Conservation (phyloP, 2,329 filamentous ascomycete species). For the Ophiosphaerella korrae region DNA sequence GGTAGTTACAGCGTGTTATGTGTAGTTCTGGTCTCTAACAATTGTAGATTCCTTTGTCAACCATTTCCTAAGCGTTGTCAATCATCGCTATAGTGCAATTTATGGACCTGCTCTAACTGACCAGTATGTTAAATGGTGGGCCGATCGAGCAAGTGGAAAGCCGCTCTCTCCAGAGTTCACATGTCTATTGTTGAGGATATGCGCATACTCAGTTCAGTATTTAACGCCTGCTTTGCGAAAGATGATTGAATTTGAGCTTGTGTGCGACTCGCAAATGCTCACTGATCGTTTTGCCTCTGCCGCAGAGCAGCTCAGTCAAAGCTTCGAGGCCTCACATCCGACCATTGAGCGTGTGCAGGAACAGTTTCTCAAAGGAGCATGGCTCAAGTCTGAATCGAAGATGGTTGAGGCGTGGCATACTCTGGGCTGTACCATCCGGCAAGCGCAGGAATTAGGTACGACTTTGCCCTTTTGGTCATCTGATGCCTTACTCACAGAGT, state of each 20-base stretch:
- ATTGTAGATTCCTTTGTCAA: conserved; percentile 53
- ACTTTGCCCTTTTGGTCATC: too few species aligned
- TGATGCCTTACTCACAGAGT: background rate
- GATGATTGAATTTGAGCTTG: conserved; percentile 54
- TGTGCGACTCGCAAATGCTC: conserved; percentile 46
- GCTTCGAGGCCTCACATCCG: conserved; percentile 51
- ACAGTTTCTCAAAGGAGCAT: conserved; percentile 54
- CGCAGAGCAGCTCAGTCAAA: conserved; percentile 51
- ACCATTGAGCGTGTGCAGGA: conserved; percentile 56
- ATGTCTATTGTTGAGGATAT: conserved; percentile 54
- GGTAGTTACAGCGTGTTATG: conserved; percentile 14
- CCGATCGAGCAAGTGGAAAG: conserved; percentile 40
- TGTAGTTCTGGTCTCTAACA: conserved; percentile 4
- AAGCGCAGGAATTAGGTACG: conserved; percentile 56
- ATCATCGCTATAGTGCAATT: conserved; percentile 54
- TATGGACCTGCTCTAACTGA: conserved; percentile 54
- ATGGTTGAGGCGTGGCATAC: conserved; percentile 58
- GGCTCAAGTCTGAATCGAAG: conserved; percentile 55
- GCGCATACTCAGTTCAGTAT: conserved; percentile 54
- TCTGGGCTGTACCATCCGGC: conserved; percentile 51
- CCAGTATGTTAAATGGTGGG: conserved; percentile 56
- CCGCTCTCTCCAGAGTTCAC: conserved; percentile 52
- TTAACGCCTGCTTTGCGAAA: conserved; percentile 45
- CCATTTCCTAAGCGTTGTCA: conserved; percentile 52
- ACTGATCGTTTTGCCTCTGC: conserved; percentile 51